These are phyloP conservation scores for Xylariaceae sp. DNA, from an alignment of 2,329 filamentous ascomycete species.

Conservation along the genomic window DNA sequence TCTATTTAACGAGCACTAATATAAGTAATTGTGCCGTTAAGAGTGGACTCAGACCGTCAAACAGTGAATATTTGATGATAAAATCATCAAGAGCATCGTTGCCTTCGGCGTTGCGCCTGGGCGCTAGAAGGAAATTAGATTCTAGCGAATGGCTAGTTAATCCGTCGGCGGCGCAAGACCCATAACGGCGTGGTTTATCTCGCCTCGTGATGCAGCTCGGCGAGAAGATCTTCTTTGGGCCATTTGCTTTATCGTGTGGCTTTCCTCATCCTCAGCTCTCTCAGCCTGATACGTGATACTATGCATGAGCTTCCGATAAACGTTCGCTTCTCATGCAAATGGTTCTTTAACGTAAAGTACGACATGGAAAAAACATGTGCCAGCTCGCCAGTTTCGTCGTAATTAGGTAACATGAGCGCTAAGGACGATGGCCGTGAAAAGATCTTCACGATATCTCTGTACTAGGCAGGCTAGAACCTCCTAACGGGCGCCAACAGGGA, in stretches of 20 bases:
- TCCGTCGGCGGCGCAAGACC: slow-evolving; percentile 1
- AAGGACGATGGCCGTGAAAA: too few relatives aligned
- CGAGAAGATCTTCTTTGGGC: slow-evolving; percentile 8
- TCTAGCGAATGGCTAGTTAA: not conserved
- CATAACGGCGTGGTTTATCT: slow-evolving; percentile 10
- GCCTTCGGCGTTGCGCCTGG: not conserved
- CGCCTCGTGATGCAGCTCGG: slow-evolving; percentile 11
- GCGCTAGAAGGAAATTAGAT: not conserved
- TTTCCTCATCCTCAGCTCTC: too few relatives aligned
- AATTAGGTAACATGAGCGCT: too few relatives aligned
- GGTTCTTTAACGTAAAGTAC: not conserved
- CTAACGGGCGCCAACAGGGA: not conserved
- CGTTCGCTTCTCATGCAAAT: not conserved
- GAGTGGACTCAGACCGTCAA: not conserved
- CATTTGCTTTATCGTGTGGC: not conserved
- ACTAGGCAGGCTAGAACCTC: too few relatives aligned
- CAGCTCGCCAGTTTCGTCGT: not conserved
- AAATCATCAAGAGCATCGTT: too few relatives aligned
- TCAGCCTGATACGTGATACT: not conserved
- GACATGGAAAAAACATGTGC: not conserved
- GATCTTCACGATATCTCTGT: too few relatives aligned
- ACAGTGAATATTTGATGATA: not conserved
- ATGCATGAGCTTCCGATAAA: not conserved
- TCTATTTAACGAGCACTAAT: too few relatives aligned
- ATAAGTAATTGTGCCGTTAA: not conserved